Evolutionary conservation across 106 monocot genomes (phyloP), one percentile per base, ranked within the genome.

Genomic region (Hemerocallis citrina): DNA sequence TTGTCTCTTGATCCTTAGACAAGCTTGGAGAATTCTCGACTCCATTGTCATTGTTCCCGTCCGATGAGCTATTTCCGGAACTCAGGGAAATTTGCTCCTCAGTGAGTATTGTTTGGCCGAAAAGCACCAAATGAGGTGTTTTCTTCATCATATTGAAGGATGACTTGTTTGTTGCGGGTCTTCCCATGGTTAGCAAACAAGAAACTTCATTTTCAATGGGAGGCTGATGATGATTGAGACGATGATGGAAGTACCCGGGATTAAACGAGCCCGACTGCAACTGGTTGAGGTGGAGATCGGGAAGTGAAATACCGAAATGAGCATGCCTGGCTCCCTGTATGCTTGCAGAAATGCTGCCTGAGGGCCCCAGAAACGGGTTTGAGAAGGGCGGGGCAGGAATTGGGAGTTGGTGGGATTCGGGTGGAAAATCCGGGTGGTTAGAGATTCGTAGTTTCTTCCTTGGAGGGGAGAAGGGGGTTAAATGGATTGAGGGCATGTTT

Each of bases 401-500:
- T n/a, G n/a, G n/a, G n/a, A n/a, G n/a, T n/a, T n/a, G n/a, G n/a
- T n/a, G n/a, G n/a, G n/a, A n/a, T n/a, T n/a, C n/a, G n/a, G n/a
- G n/a, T n/a, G n/a, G n/a, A n/a, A n/a, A n/a, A n/a, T n/a, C n/a
- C n/a, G n/a, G n/a, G n/a, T n/a, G n/a, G n/a, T n/a, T n/a, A n/a
- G n/a, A n/a, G n/a, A n/a, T n/a, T n/a, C n/a, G n/a, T n/a, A n/a
- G n/a, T n/a, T n/a, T n/a, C n/a, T n/a, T n/a, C n/a, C n/a, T n/a
- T 89, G 74, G 66, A n/a, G 89, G 81, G 0, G 75, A 81, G 59
- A 89, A 84, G 32, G 77, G 65, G 7, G 69, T 54, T 4, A 78
- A 54, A 43, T 81, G 81, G 21, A 84, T 78, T 10, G 77, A 16
- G 89, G 89, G n/a, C n/a, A n/a, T n/a, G n/a, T n/a, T n/a, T n/a